Evolutionary conservation across 495 filamentous ascomycete genomes (phyloP).

Genomic region (Melanomma pulvis-pyrius): DNA sequence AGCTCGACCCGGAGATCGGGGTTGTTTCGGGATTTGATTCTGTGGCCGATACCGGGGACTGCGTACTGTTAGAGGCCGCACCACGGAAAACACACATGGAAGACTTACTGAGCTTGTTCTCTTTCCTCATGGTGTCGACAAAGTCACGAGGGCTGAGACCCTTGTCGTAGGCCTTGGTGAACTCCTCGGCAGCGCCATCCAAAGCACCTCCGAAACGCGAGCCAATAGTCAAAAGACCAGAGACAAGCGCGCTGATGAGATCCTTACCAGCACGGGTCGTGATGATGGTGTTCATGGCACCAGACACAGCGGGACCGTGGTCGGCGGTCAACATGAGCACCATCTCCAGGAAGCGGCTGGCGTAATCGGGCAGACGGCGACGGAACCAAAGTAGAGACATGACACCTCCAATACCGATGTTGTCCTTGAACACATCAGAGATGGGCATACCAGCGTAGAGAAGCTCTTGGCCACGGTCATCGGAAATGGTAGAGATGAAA

Average conservation of each 20-base stretch:
- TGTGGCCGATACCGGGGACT: slow-evolving; percentile 97
- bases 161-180: slow-evolving; percentile 97
- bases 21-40: slow-evolving; percentile 99
- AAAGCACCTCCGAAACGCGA: slow-evolving; percentile 98
- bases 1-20: slow-evolving; percentile 98
- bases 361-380: slow-evolving; percentile 91
- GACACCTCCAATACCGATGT: slow-evolving; percentile 98
- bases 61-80: slow-evolving; percentile 42
- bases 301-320: slow-evolving; percentile 97
- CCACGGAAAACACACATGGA: background rate
- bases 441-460: slow-evolving; percentile 99
- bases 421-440: slow-evolving; percentile 97
- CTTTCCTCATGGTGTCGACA: slow-evolving; percentile 97
- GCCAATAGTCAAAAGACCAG: slow-evolving; percentile 96
- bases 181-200: slow-evolving; percentile 97
- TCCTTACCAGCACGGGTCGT: slow-evolving; percentile 99
- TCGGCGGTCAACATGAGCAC: slow-evolving; percentile 99
- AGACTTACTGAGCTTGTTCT: slow-evolving; percentile 92
- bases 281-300: slow-evolving; percentile 99
- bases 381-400: slow-evolving; percentile 99
- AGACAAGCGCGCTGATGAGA: slow-evolving; percentile 90
- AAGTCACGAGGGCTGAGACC: slow-evolving; percentile 97
- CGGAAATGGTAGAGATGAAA: slow-evolving; percentile 99
- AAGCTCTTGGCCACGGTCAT: slow-evolving; percentile 99
- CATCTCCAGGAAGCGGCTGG: slow-evolving; percentile 99